Base-by-base conservation (phyloP, 2,329 filamentous ascomycete species). In the Lasiodiplodia hormozganensis region DNA sequence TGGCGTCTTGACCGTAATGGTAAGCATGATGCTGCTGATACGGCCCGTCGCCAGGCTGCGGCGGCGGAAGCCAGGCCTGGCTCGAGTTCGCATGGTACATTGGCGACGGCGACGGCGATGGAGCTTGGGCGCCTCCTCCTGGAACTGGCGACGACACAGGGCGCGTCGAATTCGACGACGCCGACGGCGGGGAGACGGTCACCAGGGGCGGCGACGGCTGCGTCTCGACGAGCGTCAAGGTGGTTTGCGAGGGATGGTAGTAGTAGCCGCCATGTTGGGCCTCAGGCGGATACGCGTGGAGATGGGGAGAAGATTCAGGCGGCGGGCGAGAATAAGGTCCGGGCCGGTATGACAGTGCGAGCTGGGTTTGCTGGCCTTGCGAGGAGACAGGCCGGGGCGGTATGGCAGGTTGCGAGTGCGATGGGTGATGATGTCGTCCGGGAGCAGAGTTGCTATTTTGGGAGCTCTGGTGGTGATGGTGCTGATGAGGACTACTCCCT, bases 81-180 rank as follows among this genome's bases (percentile, higher is more conserved):
- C 56, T 68, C 34, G 65, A 54, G 49, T 43, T 38, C 7, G 65
- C 65, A 36, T 62, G 65, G 25, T 68, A 68, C 34, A 62, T 53
- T 23, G 43, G 56, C 6, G 56, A 34, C 43, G 43, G 43, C 18
- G 43, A 21, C 43, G 43, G n/a, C 12, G 43, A 8, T 11, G 7
- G 43, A n/a, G 16, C 16, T 11, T 47, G 43, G 18, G 43, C 43
- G 16, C 40, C 38, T 40, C 11, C 38, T 43, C 40, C 40, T 14
- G 65, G 43, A 36, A 56, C 23, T 6, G 65, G 28, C 25, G 65
- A 38, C 8, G 65, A 34, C 23, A 34, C 53, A 6, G 65, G 47
- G 18, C 36, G 54, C 43, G 65, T 43, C 47, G 65, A 47, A 31
- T 47, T 28, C 18, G 43, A 3, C 18, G 18, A 6, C 6, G 43